phyloP scores from a whole-genome alignment of 257 asterid species.

The Solanum infundibuliforme region DNA sequence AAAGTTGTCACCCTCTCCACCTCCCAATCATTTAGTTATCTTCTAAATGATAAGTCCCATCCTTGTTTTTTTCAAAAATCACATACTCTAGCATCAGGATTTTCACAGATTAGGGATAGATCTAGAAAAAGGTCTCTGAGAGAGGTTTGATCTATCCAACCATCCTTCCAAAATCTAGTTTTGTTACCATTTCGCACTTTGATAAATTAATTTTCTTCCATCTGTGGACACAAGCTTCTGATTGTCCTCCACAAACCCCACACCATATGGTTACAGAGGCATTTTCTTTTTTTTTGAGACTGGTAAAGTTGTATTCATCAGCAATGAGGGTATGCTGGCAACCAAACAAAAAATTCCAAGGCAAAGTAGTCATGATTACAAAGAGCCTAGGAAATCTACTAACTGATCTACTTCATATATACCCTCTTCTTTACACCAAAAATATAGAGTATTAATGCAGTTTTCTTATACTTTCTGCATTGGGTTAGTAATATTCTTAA shows the following conservation, averaged over 20 bases:
- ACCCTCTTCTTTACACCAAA: too few species aligned
- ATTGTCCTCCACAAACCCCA: background rate
- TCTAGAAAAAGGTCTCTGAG: background rate
- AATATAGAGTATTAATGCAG: too few species aligned
- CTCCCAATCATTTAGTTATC: background rate
- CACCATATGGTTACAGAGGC: background rate
- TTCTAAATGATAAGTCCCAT: background rate
- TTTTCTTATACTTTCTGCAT: too few species aligned
- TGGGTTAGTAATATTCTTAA: too few species aligned
- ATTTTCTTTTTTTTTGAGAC: too few species aligned
- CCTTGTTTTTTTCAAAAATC: background rate
- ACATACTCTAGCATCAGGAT: background rate
- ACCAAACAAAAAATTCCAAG: too few species aligned
- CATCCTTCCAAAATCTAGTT: background rate
- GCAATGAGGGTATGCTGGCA: too few species aligned
- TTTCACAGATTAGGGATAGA: background rate
- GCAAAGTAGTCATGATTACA: too few species aligned
- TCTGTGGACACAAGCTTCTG: background rate
- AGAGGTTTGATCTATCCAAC: background rate
- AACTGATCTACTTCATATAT: too few species aligned
- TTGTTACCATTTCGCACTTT: background rate
- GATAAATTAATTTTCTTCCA: background rate
- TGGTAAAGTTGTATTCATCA: too few species aligned
- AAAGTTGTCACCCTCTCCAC: background rate
- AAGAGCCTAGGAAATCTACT: too few species aligned